Percentiles rank a stretch among this genome's conserved stretches.
phyloP scores from a whole-genome alignment of 1,284 basidiomycete genomes.

The Naganishia albida region DNA sequence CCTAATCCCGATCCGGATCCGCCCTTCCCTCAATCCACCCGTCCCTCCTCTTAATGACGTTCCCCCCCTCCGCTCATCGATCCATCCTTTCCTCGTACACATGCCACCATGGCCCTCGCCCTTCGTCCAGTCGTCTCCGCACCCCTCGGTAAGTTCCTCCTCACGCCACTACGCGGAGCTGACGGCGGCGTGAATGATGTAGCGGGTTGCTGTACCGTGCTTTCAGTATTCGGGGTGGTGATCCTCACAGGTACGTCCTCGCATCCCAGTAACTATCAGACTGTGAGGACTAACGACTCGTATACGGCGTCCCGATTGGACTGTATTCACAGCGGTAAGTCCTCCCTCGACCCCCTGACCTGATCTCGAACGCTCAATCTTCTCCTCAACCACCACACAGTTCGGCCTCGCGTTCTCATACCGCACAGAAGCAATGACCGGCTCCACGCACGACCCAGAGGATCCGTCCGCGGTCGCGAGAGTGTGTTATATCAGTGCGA shows the following conservation, averaged over 20 bases:
- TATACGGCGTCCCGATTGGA: background rate
- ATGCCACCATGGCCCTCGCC: conserved; percentile 25
- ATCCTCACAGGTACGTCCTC: conserved; percentile 54
- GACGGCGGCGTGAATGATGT: background rate
- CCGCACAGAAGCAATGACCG: conserved; percentile 55
- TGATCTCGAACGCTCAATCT: background rate
- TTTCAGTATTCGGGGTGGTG: conserved; percentile 59
- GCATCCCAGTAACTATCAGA: background rate
- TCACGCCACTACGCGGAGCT: no score
- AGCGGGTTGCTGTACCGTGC: conserved; percentile 60
- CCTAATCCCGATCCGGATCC: conserved; percentile 1
- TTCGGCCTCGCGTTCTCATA: conserved; percentile 35
- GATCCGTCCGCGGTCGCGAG: conserved; percentile 55
- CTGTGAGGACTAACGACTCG: background rate
- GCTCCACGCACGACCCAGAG: conserved; percentile 55
- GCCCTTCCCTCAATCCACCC: conserved; percentile 1
- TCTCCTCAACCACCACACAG: conserved; percentile 12
- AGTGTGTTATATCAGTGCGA: conserved; percentile 58
- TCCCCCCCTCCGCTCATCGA: background rate
- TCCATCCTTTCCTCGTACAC: background rate
- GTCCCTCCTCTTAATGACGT: no score
- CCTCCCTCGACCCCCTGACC: background rate
- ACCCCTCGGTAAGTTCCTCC: conserved; percentile 48
- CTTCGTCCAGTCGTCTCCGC: conserved; percentile 54
- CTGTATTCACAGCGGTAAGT: conserved; percentile 13